Base-by-base conservation (phyloP, 2,329 filamentous ascomycete genomes). In the Lanzia echinophila region DNA sequence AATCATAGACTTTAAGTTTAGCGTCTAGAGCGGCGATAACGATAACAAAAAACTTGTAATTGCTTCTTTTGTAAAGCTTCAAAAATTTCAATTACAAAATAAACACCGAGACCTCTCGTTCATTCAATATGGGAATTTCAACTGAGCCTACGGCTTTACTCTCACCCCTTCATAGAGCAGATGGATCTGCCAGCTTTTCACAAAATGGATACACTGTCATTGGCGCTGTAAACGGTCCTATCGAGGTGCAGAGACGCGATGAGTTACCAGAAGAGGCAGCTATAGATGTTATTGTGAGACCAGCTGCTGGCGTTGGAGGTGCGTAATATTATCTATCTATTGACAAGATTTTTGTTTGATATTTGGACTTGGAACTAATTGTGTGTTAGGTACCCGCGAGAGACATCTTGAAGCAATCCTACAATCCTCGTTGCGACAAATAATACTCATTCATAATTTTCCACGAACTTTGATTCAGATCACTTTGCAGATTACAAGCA, bases 261-360 rank as follows among this genome's bases (percentile, higher is more conserved):
- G 90, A 97, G 70, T 82, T 94, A 61, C 87, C 94, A 7, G 91
- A 95, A 70, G 90, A 96, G 73, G 90, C 92, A 28, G 82, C 86
- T 47, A 77, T 99, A 60, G 94, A 97, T 71, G 88, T 99, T 55
- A 84, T 92, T 68, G 82, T 99, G 60, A 83, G 94, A 69, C 92
- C 92, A 47, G 86, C 87, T 34, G 84, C 86, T 59, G 91, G 91
- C 15, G 84, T 94, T 44, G 90, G 88, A 75, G 87, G 90, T 84
- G 70, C 67, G 78, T 65, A 46, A 39, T 19, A 58, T 49, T 55
- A 32, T 38, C 41, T 19, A 19, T 6, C 41, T 19, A 58, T 49
- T 54, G 34, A 39, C 41, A 28, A 19, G 11, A 48, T 10, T 41
- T 11, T 15, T 42, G 31, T 48, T 24, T 53, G 34, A 32, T 42